phyloP scores from a whole-genome alignment of 1,284 basidiomycete genomes.

The Xanthoconium separans region DNA sequence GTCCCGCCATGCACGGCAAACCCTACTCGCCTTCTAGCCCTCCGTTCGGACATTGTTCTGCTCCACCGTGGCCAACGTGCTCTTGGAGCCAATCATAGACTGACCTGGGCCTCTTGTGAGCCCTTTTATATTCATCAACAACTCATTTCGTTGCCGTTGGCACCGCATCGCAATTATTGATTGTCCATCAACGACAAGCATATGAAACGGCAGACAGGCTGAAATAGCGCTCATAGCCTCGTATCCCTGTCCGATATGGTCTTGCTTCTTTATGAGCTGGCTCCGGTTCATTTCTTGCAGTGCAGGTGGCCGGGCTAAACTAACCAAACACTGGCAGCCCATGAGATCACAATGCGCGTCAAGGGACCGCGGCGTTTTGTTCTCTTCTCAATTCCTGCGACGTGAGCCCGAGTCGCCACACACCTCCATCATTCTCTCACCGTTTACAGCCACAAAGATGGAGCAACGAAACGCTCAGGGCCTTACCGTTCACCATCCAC shows the following conservation, averaged over 20 bases:
- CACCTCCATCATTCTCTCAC: neutral
- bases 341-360: neutral
- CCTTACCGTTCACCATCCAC: neutral
- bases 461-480: neutral
- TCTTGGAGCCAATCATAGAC: conserved; percentile 19
- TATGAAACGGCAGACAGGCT: conserved; percentile 8
- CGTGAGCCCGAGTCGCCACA: neutral
- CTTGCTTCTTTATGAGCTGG: neutral
- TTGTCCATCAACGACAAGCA: neutral
- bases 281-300: conserved; percentile 4
- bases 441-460: neutral
- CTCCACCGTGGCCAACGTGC: neutral
- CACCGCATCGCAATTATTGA: conserved; percentile 3
- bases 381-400: neutral
- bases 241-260: neutral
- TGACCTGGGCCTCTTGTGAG: neutral
- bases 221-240: conserved; percentile 5
- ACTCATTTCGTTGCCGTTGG: neutral
- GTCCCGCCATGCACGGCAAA: conserved; percentile 1
- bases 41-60: conserved; percentile 12
- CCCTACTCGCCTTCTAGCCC: conserved; percentile 6
- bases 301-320: neutral
- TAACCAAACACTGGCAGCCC: neutral
- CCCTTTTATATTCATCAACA: conserved; percentile 5
- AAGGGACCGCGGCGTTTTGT: conserved; percentile 1